A percentile compares a stretch with the other conserved stretches of the same genome.
phyloP scores from a whole-genome alignment of 768 basidiomycete species.

The Lentinula lateritia region DNA sequence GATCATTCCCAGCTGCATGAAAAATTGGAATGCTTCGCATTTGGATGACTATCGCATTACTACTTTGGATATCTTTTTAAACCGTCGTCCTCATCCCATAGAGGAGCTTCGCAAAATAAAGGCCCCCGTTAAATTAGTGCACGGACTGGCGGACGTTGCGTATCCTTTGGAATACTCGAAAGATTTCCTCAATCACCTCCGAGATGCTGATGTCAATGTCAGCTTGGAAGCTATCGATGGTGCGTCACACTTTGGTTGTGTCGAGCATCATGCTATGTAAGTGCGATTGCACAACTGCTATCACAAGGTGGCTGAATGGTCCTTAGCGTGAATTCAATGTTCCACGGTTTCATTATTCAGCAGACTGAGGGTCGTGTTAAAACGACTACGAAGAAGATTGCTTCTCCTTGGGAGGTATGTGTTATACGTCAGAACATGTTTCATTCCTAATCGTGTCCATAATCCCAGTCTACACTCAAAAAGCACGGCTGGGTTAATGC shows the following conservation, averaged over 20 bases:
- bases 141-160: slow-evolving; percentile 21
- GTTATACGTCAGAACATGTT: too few relatives aligned
- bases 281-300: too few relatives aligned
- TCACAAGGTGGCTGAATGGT: too few relatives aligned
- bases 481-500: background rate
- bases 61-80: slow-evolving; percentile 8
- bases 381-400: background rate
- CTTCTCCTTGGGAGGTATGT: slow-evolving; percentile 8
- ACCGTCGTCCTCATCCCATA: background rate
- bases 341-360: slow-evolving; percentile 2
- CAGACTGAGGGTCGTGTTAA: background rate
- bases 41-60: slow-evolving; percentile 1
- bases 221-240: slow-evolving; percentile 14
- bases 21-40: background rate
- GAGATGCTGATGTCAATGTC: slow-evolving; percentile 14
- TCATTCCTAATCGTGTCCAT: background rate
- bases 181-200: slow-evolving; percentile 15
- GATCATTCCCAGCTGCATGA: background rate
- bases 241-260: slow-evolving; percentile 17
- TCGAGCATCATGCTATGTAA: slow-evolving; percentile 3
- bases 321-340: slow-evolving; percentile 3
- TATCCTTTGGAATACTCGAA: slow-evolving; percentile 13
- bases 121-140: slow-evolving; percentile 10
- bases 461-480: background rate
- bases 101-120: background rate